Evolutionary conservation across 306 rosid species (phyloP), one percentile per base, ranked within the genome.

Genomic region (Hylodesmum podocarpum): DNA sequence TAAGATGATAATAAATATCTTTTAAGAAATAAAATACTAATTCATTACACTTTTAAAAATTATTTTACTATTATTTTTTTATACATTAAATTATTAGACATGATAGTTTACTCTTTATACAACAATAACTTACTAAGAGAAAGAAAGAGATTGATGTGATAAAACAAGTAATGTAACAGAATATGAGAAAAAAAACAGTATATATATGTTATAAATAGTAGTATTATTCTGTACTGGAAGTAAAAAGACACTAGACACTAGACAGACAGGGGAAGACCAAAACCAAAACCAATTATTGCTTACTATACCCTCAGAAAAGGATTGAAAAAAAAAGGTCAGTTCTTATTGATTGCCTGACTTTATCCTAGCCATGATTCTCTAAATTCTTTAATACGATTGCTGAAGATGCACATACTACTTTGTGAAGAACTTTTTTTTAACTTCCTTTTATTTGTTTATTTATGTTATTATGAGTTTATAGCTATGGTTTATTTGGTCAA

Each of bases 191-290:
- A 24, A 24, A 24, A 54, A 10, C 3, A 24, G 24, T 14, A 12
- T 25, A 13, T 6, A 55, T 11, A 55, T 25, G 36, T 13, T 55
- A 55, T 11, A 25, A 24, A 25, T 24, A 24, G 18, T 24, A 24
- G 18, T 12, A 8, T 4, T 54, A 24, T 54, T 9, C 14, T 51
- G 3, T 5, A 10, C 76, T 31, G 9, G 16, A 40, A 29, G 69
- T 21, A 44, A 55, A 34, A 47, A 51, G 43, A 43, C 75, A 70
- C n/a, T 58, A 51, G 43, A 43, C 75, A 70, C n/a, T 58, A 28
- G 66, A 31, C 4, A 63, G 70, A 78, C 66, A 79, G 5, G 7
- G 28, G 40, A 62, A 62, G 66, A 71, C 66, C 65, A 62, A 62
- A 4, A 61, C 31, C 73, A 36, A 54, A 51, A 27, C 37, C 27